Percentiles rank a stretch among this genome's conserved stretches.
These are phyloP conservation scores for Hyphopichia pseudoburtonii DNA, from an alignment of 1,139 yeast species.

Conservation along the genomic window DNA sequence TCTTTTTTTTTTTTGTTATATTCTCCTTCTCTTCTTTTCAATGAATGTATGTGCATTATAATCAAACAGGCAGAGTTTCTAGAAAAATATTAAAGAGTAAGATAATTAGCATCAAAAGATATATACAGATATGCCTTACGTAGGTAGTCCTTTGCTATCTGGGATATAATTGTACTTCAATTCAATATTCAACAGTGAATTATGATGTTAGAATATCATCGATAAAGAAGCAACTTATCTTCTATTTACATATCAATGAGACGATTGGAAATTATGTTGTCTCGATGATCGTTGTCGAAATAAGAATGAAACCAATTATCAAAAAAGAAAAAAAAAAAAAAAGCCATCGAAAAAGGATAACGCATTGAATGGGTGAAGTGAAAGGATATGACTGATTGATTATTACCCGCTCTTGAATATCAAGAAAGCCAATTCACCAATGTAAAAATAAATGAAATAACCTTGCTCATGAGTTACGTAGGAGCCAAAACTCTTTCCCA, in stretches of 20 bases:
- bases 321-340: too few relatives aligned
- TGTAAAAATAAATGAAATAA: slow-evolving; percentile 78
- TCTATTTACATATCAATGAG: too few relatives aligned
- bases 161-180: too few relatives aligned
- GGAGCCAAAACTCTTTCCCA: slow-evolving; percentile 90
- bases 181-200: too few relatives aligned
- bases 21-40: neutral
- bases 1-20: slow-evolving; percentile 5
- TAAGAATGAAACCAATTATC: too few relatives aligned
- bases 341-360: neutral
- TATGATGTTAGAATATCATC: too few relatives aligned
- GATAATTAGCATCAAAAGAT: too few relatives aligned
- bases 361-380: neutral
- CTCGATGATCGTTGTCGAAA: too few relatives aligned
- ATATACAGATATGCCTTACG: too few relatives aligned
- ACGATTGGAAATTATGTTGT: too few relatives aligned
- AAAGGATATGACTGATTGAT: neutral
- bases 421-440: slow-evolving; percentile 78
- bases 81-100: neutral
- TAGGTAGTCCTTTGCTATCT: too few relatives aligned
- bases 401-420: slow-evolving; percentile 69
- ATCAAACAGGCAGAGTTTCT: neutral
- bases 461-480: slow-evolving; percentile 91
- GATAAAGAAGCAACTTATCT: too few relatives aligned
- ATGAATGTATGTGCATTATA: neutral